These are phyloP conservation scores for Boletus reticulatus DNA, from an alignment of 768 basidiomycete species.

Conservation along the genomic window DNA sequence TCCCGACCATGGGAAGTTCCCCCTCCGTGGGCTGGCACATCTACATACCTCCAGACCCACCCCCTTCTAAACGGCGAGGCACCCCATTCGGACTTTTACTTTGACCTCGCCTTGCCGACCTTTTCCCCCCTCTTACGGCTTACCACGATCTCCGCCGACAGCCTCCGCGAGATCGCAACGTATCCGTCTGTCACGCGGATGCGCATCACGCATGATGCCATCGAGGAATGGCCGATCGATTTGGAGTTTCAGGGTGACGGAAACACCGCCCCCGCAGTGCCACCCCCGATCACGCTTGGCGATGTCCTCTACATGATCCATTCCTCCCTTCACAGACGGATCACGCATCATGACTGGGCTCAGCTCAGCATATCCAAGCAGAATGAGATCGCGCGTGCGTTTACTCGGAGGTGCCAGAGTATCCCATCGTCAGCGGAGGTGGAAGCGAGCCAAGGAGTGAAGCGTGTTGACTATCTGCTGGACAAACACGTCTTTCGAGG, in stretches of 20 bases:
- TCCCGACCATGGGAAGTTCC: no score
- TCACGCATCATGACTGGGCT: conserved; percentile 37
- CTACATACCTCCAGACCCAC: conserved; percentile 29
- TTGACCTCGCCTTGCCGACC: conserved; percentile 47
- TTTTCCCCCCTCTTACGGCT: conserved; percentile 27
- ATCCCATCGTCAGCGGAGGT: conserved; percentile 29
- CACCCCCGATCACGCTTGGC: conserved; percentile 51
- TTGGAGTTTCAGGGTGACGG: conserved; percentile 39
- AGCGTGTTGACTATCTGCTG: conserved; percentile 37
- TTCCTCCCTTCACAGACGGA: conserved; percentile 42
- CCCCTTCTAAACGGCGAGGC: conserved; percentile 35
- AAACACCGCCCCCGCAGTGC: conserved; percentile 18
- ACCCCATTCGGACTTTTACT: conserved; percentile 29
- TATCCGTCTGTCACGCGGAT: conserved; percentile 53
- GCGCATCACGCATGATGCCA: conserved; percentile 53
- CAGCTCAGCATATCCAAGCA: conserved; percentile 24
- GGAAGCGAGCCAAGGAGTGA: conserved; percentile 39
- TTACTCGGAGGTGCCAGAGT: conserved; percentile 34
- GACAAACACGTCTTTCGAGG: background rate
- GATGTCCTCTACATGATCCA: conserved; percentile 45
- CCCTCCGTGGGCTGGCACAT: conserved; percentile 22
- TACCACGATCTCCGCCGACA: conserved; percentile 38
- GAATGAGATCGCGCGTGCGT: conserved; percentile 34
- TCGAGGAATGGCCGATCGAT: conserved; percentile 61
- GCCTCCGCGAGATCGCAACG: conserved; percentile 52